phyloP scores from a whole-genome alignment of 495 filamentous ascomycete genomes.

The Aspergillus incahuasiensis region DNA sequence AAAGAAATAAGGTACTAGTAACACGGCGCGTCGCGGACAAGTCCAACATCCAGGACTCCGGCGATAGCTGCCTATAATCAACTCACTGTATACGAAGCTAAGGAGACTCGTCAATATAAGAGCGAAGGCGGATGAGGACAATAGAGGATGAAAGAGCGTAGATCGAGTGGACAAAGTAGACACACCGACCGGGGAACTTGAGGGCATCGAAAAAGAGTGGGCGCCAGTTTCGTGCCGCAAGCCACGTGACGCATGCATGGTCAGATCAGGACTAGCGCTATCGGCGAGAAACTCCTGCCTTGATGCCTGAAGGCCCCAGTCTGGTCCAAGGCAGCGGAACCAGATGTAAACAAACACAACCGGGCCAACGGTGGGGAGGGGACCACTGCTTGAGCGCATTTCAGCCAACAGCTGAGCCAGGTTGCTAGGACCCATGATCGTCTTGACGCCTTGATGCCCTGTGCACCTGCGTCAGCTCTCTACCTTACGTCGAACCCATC shows the following conservation, averaged over 20 bases:
- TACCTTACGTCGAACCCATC: not conserved
- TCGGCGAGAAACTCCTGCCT: slow-evolving; percentile 28
- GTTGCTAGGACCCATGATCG: slow-evolving; percentile 4
- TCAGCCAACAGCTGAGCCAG: not conserved
- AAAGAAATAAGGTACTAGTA: not conserved
- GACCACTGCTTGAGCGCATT: not conserved
- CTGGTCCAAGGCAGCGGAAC: not conserved
- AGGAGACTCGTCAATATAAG: not conserved
- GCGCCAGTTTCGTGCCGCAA: slow-evolving; percentile 17
- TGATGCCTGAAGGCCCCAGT: slow-evolving; percentile 23
- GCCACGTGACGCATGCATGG: slow-evolving; percentile 24
- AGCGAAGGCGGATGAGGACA: not conserved
- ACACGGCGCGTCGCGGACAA: slow-evolving; percentile 1
- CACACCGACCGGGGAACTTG: not conserved
- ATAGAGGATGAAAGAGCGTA: not conserved
- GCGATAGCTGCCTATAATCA: not conserved
- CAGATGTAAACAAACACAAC: slow-evolving; percentile 36
- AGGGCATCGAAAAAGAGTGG: slow-evolving; percentile 12
- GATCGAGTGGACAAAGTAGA: not conserved
- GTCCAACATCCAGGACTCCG: not conserved
- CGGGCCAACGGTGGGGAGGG: slow-evolving; percentile 4
- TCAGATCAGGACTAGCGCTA: slow-evolving; percentile 31
- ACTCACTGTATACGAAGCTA: not conserved
- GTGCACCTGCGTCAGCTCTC: slow-evolving; percentile 6
- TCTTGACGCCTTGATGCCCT: slow-evolving; percentile 4